phyloP scores from a whole-genome alignment of 2,329 filamentous ascomycete genomes.

The Plectosphaerella plurivora region DNA sequence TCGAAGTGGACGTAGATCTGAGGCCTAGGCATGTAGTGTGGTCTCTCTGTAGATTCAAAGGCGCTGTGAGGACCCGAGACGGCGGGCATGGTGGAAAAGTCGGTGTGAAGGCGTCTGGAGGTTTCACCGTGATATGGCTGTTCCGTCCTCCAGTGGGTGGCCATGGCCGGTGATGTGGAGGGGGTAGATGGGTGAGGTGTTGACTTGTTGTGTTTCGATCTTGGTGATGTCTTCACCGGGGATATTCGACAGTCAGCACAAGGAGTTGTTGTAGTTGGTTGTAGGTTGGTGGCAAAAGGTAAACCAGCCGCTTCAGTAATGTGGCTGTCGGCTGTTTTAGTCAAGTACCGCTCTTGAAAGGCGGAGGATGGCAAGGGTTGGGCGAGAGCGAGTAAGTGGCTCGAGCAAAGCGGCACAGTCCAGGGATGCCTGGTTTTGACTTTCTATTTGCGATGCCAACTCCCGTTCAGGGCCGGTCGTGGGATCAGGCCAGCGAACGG shows the following conservation, averaged over 20 bases:
- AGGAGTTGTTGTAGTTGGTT: conserved; percentile 1
- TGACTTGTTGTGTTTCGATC: background rate
- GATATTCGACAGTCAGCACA: background rate
- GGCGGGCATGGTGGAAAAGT: background rate
- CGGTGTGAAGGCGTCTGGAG: background rate
- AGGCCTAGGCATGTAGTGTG: conserved; percentile 21
- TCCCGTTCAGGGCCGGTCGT: background rate
- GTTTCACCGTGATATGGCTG: conserved; percentile 18
- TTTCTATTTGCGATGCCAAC: background rate
- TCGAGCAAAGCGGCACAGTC: background rate
- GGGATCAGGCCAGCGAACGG: background rate
- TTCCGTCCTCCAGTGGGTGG: conserved; percentile 11
- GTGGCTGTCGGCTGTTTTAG: background rate
- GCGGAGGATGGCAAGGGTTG: too few species aligned
- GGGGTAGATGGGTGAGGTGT: conserved; percentile 4
- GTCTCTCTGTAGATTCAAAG: conserved; percentile 18
- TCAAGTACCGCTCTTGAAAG: background rate
- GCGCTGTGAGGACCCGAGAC: conserved; percentile 8
- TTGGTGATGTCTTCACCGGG: background rate
- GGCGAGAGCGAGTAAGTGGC: background rate
- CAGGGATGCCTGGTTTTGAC: background rate
- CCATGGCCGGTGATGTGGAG: conserved; percentile 14
- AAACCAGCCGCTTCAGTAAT: background rate
- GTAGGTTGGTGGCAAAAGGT: background rate
- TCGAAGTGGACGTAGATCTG: conserved; percentile 48